Percentiles rank a stretch among this genome's conserved stretches.
phyloP scores from a whole-genome alignment of 2,329 filamentous ascomycete genomes.

The Hypoxylon sp. region DNA sequence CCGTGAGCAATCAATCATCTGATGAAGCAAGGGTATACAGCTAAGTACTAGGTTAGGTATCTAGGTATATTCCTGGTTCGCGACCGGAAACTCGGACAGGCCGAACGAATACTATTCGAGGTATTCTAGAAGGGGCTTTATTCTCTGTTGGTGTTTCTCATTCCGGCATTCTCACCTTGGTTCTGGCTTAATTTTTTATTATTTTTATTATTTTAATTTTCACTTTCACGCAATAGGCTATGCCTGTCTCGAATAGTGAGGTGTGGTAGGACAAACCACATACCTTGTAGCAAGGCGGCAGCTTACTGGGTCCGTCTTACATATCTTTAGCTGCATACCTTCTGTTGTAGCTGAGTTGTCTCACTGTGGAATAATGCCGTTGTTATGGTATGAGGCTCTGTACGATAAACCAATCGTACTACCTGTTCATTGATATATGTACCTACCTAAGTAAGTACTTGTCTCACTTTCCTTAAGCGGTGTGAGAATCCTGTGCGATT shows the following conservation, averaged over 20 bases:
- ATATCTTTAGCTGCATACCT: constrained; percentile 17
- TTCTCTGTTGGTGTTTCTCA: constrained; percentile 16
- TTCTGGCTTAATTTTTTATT: constrained; percentile 10
- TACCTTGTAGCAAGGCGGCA: neutral
- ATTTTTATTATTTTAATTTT: too few species aligned
- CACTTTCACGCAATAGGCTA: constrained; percentile 24
- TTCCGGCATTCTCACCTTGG: constrained; percentile 18
- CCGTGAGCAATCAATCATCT: constrained; percentile 31
- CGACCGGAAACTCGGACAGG: constrained; percentile 21
- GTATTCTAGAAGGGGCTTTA: constrained; percentile 17
- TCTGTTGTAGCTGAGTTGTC: constrained; percentile 22
- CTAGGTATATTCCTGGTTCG: constrained; percentile 20
- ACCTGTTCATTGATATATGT: neutral
- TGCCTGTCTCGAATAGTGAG: constrained; percentile 4
- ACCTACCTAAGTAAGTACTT: neutral
- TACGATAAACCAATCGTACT: constrained; percentile 13
- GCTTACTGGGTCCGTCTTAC: constrained; percentile 23
- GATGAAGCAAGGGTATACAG: constrained; percentile 25
- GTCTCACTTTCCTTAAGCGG: constrained; percentile 23
- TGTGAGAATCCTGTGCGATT: constrained; percentile 6
- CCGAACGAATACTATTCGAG: constrained; percentile 30
- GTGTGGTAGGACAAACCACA: constrained; percentile 29
- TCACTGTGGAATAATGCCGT: constrained; percentile 19
- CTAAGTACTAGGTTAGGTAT: constrained; percentile 3
- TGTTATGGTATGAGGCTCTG: constrained; percentile 36